Conservation (phyloP, 164 flowering plant genomes). For the grape (Vitis vinifera) region ASM3070453v1 NC_081815.1:456001-456500, state of each 20-base stretch:
- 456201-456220: not conserved
- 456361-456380: not conserved
- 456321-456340: not conserved
- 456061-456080: constrained; percentile 78
- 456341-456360: not conserved
- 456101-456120: constrained; percentile 64
- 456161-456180: constrained; percentile 12
- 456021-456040: constrained; percentile 55
- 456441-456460: no score
- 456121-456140: constrained; percentile 79
- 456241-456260: constrained; percentile 72
- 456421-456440: not conserved
- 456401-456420: not conserved
- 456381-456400: not conserved
- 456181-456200: not conserved
- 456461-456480: no score
- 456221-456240: constrained; percentile 7
- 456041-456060: constrained; percentile 73
- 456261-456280: constrained; percentile 51
- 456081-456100: constrained; percentile 85
- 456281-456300: constrained; percentile 61
- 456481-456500: no score
- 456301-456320: constrained; percentile 33
- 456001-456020: not conserved
- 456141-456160: constrained; percentile 85